Evolutionary conservation across 2,329 filamentous ascomycete species (phyloP).

Genomic region (Lasiodiplodia hormozganensis): DNA sequence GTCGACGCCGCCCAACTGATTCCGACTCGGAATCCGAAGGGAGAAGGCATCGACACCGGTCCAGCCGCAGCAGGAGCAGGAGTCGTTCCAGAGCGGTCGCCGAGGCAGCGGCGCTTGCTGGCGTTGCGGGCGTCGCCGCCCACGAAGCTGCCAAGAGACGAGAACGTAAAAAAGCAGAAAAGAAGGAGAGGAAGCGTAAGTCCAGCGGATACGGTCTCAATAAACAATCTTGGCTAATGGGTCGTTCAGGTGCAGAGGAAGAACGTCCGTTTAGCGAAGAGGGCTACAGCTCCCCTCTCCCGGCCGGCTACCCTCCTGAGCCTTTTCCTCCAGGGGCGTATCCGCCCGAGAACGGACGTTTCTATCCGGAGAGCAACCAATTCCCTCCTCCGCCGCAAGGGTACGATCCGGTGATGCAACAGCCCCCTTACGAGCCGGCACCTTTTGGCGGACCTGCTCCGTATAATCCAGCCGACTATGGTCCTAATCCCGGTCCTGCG

Average conservation of each 20-base stretch:
- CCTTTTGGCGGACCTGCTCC: slow-evolving; percentile 41
- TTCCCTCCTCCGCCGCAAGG: slow-evolving; percentile 56
- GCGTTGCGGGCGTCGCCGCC: slow-evolving; percentile 63
- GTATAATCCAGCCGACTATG: slow-evolving; percentile 56
- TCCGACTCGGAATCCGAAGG: slow-evolving; percentile 36
- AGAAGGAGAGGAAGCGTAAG: slow-evolving; percentile 60
- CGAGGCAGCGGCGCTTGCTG: slow-evolving; percentile 64
- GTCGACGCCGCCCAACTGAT: slow-evolving; percentile 52
- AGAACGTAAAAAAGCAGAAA: slow-evolving; percentile 63
- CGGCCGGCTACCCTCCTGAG: slow-evolving; percentile 23
- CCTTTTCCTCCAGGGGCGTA: slow-evolving; percentile 18
- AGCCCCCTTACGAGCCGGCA: slow-evolving; percentile 36
- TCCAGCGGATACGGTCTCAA: slow-evolving; percentile 32
- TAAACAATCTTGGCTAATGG: slow-evolving; percentile 26
- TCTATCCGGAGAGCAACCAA: slow-evolving; percentile 55
- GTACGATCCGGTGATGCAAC: slow-evolving; percentile 37
- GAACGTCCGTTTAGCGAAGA: slow-evolving; percentile 28
- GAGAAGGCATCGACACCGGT: slow-evolving; percentile 40
- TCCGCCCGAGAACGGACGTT: slow-evolving; percentile 39
- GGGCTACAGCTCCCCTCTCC: slow-evolving; percentile 12
- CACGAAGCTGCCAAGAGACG: slow-evolving; percentile 64
- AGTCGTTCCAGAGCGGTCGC: slow-evolving; percentile 60
- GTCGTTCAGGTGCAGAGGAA: slow-evolving; percentile 32
- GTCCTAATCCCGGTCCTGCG: slow-evolving; percentile 36
- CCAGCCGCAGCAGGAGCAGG: slow-evolving; percentile 52